These are phyloP conservation scores for Rhizomucor miehei DNA, from an alignment of 371 early-diverging fungal genomes.

Conservation along the genomic window DNA sequence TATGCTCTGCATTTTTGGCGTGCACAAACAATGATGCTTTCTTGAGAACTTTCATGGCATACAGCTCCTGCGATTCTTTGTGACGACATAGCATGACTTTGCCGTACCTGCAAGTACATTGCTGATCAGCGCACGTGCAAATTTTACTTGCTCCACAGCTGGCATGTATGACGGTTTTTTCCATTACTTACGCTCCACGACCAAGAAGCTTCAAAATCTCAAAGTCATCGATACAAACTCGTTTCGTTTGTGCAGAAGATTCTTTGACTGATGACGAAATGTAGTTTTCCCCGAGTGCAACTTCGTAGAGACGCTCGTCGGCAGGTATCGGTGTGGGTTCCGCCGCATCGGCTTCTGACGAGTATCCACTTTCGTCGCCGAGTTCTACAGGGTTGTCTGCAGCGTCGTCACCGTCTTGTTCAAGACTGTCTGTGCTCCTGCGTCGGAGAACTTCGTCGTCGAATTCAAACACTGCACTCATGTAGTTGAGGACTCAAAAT, in stretches of 20 bases:
- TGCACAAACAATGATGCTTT: slow-evolving; percentile 82
- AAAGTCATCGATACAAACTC: slow-evolving; percentile 86
- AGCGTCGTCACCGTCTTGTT: slow-evolving; percentile 1
- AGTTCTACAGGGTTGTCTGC: slow-evolving; percentile 3
- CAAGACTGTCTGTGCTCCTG: neutral
- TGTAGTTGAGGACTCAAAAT: slow-evolving; percentile 2
- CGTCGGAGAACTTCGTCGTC: slow-evolving; percentile 31
- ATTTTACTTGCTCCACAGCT: too few relatives aligned
- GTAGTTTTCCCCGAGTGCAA: slow-evolving; percentile 28
- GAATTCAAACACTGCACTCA: slow-evolving; percentile 49
- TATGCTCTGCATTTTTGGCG: slow-evolving; percentile 67
- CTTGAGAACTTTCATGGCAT: slow-evolving; percentile 93
- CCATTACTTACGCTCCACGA: slow-evolving; percentile 76
- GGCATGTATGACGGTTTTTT: neutral
- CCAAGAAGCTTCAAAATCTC: slow-evolving; percentile 92
- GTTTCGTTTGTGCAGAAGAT: slow-evolving; percentile 16
- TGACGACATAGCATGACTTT: slow-evolving; percentile 44
- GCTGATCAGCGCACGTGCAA: neutral
- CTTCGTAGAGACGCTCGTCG: slow-evolving; percentile 40
- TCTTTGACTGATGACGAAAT: slow-evolving; percentile 35
- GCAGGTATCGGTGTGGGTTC: slow-evolving; percentile 26
- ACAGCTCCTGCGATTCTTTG: slow-evolving; percentile 39
- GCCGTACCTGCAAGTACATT: slow-evolving; percentile 28
- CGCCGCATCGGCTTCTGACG: slow-evolving; percentile 34
- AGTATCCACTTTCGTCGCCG: slow-evolving; percentile 33